Percentiles rank a stretch among this genome's conserved stretches.
These are phyloP conservation scores for Verticillium nonalfalfae DNA, from an alignment of 2,329 filamentous ascomycete genomes.

Conservation along the genomic window DNA sequence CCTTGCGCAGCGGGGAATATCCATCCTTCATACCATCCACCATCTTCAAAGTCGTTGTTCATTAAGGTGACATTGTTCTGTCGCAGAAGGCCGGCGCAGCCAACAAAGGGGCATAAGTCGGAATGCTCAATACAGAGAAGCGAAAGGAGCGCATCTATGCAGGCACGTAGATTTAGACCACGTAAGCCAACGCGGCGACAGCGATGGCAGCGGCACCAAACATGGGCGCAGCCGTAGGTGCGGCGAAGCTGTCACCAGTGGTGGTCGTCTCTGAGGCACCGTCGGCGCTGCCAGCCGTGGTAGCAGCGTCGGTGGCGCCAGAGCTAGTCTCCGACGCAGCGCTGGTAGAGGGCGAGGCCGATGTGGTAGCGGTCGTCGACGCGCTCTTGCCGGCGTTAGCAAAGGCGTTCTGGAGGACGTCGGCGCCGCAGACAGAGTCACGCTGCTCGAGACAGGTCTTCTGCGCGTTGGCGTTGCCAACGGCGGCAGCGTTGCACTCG, in stretches of 20 bases:
- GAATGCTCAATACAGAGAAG: slow-evolving; percentile 13
- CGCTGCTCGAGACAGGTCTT: slow-evolving; percentile 42
- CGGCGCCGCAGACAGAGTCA: slow-evolving; percentile 29
- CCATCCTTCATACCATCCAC: slow-evolving; percentile 1
- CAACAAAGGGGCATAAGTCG: slow-evolving; percentile 5
- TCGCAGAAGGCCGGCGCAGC: neutral
- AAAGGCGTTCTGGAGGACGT: slow-evolving; percentile 7
- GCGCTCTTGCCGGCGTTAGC: slow-evolving; percentile 1
- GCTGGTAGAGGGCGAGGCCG: neutral
- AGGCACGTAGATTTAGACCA: slow-evolving; percentile 28
- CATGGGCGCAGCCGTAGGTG: slow-evolving; percentile 36
- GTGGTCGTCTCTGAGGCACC: neutral
- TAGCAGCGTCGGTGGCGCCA: slow-evolving; percentile 6
- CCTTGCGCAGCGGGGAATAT: neutral
- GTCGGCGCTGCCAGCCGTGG: slow-evolving; percentile 16
- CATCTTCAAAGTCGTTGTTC: neutral
- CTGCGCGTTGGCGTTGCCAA: slow-evolving; percentile 35
- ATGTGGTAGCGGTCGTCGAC: neutral
- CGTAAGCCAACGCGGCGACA: slow-evolving; percentile 44
- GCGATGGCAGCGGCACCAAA: slow-evolving; percentile 37
- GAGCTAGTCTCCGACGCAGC: neutral
- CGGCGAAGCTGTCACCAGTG: slow-evolving; percentile 23
- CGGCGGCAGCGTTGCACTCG: slow-evolving; percentile 38
- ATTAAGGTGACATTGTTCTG: neutral
- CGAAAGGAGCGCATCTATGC: slow-evolving; percentile 4